Percentiles rank a stretch among this genome's conserved stretches.
Conservation (phyloP, 2,329 filamentous ascomycete species). For the Sclerotinia sclerotiorum region DNA sequence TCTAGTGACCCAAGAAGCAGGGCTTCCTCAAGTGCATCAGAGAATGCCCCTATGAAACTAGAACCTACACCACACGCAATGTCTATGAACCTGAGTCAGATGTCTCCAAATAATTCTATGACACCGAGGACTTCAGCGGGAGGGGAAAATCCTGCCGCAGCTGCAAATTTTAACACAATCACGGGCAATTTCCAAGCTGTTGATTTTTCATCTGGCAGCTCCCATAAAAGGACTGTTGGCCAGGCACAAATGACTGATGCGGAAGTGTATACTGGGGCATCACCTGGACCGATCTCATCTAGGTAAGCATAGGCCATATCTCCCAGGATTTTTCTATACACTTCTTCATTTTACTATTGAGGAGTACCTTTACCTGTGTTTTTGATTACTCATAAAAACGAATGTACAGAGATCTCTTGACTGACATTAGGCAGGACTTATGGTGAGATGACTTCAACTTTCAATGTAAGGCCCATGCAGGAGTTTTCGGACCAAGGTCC, state of each 20-base stretch:
- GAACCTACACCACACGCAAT: slow-evolving; percentile 8
- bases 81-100: slow-evolving; percentile 24
- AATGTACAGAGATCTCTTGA: slow-evolving; percentile 2
- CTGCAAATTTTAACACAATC: slow-evolving; percentile 31
- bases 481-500: slow-evolving; percentile 6
- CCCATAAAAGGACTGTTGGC: slow-evolving; percentile 30
- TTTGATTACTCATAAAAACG: neutral
- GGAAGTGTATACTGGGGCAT: slow-evolving; percentile 30
- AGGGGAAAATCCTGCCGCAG: slow-evolving; percentile 32
- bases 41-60: slow-evolving; percentile 27
- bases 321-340: neutral
- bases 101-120: slow-evolving; percentile 30
- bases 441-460: slow-evolving; percentile 16
- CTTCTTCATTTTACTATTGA: slow-evolving; percentile 8
- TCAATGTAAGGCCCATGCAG: slow-evolving; percentile 14
- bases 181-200: slow-evolving; percentile 33
- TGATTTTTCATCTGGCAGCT: slow-evolving; percentile 29
- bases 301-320: slow-evolving; percentile 19
- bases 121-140: slow-evolving; percentile 33
- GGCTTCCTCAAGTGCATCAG: slow-evolving; percentile 36
- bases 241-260: slow-evolving; percentile 31
- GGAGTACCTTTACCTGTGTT: neutral
- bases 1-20: slow-evolving; percentile 35
- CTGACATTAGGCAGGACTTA: slow-evolving; percentile 18
- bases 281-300: slow-evolving; percentile 27